Base-by-base conservation (phyloP, 805 yeast genomes). In the Yarrowia hollandica region DNA sequence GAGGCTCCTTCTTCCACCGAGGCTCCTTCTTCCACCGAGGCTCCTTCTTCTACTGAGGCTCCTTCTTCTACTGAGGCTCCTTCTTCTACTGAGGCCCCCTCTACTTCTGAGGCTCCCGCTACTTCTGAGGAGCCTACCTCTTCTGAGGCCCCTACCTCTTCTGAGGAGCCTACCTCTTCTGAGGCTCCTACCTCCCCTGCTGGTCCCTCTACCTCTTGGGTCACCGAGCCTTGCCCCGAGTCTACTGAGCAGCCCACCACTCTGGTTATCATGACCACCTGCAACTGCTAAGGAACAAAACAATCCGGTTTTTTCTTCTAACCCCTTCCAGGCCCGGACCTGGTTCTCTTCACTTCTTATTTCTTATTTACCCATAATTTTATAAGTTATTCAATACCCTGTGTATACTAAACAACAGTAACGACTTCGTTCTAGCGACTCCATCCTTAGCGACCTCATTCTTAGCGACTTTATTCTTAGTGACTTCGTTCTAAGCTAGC, bases 211-310 rank as follows among this genome's bases (percentile, higher is more conserved):
- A 26, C 30, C 7, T 26, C 30, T 6, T 26, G 12, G 9, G 7
- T 12, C 8, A 10, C 30, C 8, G 2, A 10, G 9, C 9, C 30
- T 6, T 26, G n/a, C n/a, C n/a, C n/a, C n/a, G n/a, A n/a, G n/a
- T n/a, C n/a, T n/a, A n/a, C n/a, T n/a, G n/a, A n/a, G n/a, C n/a
- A n/a, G n/a, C n/a, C 16, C 19, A 44, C 52, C 26, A 44, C 52
- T 14, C 52, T 44, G 18, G 52, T 30, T 14, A 35, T 44, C 26
- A 28, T 12, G 34, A 30, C 52, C 52, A 44, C 52, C 52, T 28
- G 52, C 35, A 16, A 41, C 33, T 41, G 48, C 48, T 11, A 39
- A n/a, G n/a, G n/a, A n/a, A n/a, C n/a, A n/a, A n/a, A n/a, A n/a
- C n/a, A n/a, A n/a, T n/a, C n/a, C n/a, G n/a, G n/a, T n/a, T n/a